Conservation (phyloP, 495 filamentous ascomycete genomes). For the Trichoderma virens region DNA sequence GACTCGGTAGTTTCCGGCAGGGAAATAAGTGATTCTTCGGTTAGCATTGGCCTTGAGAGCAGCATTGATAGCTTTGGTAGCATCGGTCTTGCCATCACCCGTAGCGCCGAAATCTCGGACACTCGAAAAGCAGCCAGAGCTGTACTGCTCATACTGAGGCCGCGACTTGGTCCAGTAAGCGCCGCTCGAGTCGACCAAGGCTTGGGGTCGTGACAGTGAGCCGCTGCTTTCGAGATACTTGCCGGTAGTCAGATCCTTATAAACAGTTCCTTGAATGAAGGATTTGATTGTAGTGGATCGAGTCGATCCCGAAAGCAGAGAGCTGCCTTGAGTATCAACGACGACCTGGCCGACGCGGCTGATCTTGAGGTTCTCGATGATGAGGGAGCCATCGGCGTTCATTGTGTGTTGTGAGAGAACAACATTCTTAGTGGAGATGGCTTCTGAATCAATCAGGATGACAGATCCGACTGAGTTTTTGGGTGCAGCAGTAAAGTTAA, state of each 20-base stretch:
- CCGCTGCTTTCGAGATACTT: slow-evolving; percentile 1
- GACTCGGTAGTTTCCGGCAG: slow-evolving; percentile 38
- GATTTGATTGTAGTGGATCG: slow-evolving; percentile 41
- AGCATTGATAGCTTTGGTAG: slow-evolving; percentile 32
- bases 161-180: slow-evolving; percentile 23
- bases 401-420: background rate
- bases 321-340: slow-evolving; percentile 32
- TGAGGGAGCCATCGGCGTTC: slow-evolving; percentile 55
- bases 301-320: slow-evolving; percentile 44
- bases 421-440: slow-evolving; percentile 40
- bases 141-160: slow-evolving; percentile 44
- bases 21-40: slow-evolving; percentile 36
- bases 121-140: slow-evolving; percentile 20
- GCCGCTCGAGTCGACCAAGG: slow-evolving; percentile 30
- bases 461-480: slow-evolving; percentile 61
- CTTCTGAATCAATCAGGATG: slow-evolving; percentile 66
- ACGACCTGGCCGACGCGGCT: slow-evolving; percentile 46
- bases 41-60: slow-evolving; percentile 28
- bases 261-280: slow-evolving; percentile 32
- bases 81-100: slow-evolving; percentile 20
- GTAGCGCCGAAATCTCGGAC: slow-evolving; percentile 10
- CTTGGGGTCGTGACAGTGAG: background rate
- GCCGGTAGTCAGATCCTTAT: slow-evolving; percentile 15
- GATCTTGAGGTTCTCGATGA: slow-evolving; percentile 72
- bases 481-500: slow-evolving; percentile 63